Conservation (phyloP, 768 basidiomycete species). For the Phanerodontia chrysosporium region DNA sequence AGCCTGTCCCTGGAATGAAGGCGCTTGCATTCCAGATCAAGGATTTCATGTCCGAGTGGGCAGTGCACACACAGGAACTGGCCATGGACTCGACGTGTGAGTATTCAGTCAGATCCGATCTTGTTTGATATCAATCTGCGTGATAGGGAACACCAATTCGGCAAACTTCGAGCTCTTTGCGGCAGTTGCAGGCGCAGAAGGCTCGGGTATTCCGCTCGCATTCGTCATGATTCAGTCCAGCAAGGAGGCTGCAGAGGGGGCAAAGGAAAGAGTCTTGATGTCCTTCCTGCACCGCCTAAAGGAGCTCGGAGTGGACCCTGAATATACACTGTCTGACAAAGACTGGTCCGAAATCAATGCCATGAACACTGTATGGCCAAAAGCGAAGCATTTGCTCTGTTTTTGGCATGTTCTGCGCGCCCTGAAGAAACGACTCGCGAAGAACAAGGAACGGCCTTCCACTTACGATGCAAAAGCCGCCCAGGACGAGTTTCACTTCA, state of each 20-base stretch:
- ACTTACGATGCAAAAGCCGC: conserved; percentile 27
- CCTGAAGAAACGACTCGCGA: conserved; percentile 26
- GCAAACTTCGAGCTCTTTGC: conserved; percentile 30
- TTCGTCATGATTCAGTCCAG: conserved; percentile 20
- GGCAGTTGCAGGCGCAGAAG: conserved; percentile 29
- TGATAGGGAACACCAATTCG: conserved; percentile 30
- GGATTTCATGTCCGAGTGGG: conserved; percentile 10
- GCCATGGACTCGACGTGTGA: conserved; percentile 16
- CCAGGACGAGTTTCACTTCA: background rate
- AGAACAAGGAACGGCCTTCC: conserved; percentile 22
- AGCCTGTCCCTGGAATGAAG: conserved; percentile 6
- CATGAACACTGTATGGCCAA: conserved; percentile 20
- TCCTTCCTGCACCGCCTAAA: conserved; percentile 23
- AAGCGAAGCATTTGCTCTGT: conserved; percentile 36
- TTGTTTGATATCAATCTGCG: background rate
- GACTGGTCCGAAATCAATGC: conserved; percentile 33
- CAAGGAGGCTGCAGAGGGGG: conserved; percentile 15
- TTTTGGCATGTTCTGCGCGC: conserved; percentile 33
- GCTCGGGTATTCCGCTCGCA: conserved; percentile 31
- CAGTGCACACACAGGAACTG: conserved; percentile 9
- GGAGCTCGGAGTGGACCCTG: conserved; percentile 20
- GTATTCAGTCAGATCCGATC: background rate
- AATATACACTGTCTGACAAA: conserved; percentile 30
- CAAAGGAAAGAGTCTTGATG: conserved; percentile 25
- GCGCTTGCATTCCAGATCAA: conserved; percentile 10